These are phyloP conservation scores for Salix suchowensis DNA, from an alignment of 345 rosid genomes.

Conservation along the genomic window DNA sequence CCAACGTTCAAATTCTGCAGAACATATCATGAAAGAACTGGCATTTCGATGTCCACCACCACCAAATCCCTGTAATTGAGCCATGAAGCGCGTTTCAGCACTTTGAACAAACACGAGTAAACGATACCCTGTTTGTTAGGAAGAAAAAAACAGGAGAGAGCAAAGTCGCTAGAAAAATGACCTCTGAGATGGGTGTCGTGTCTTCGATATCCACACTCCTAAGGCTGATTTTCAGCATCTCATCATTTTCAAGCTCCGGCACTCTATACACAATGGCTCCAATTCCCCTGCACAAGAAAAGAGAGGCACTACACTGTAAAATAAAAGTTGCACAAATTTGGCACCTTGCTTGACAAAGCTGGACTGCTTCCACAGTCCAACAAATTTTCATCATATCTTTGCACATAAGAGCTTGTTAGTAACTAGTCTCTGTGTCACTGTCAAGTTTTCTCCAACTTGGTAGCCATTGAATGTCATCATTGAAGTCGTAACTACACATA, in stretches of 20 bases:
- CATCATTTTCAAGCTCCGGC: conserved; percentile 51
- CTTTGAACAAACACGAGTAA: background rate
- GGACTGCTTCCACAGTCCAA: too few relatives aligned
- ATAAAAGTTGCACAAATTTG: too few relatives aligned
- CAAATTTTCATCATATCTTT: too few relatives aligned
- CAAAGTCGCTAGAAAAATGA: background rate
- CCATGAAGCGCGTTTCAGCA: background rate
- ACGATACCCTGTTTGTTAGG: background rate
- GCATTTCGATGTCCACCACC: conserved; percentile 75
- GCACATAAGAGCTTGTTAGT: too few relatives aligned
- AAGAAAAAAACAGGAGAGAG: background rate
- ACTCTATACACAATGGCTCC: conserved; percentile 69
- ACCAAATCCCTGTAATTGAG: conserved; percentile 41
- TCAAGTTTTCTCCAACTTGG: too few relatives aligned
- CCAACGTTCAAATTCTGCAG: conserved; percentile 49
- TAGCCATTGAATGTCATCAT: too few relatives aligned
- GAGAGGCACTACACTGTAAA: too few relatives aligned
- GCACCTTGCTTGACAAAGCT: too few relatives aligned
- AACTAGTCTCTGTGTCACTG: too few relatives aligned
- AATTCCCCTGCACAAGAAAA: conserved; percentile 32
- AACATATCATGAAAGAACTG: conserved; percentile 60
- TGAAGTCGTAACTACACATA: too few relatives aligned
- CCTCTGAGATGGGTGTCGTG: conserved; percentile 51
- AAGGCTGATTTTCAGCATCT: conserved; percentile 60
- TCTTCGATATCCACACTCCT: conserved; percentile 60